These are phyloP conservation scores for Annulohypoxylon stygium DNA, from an alignment of 495 filamentous ascomycete species.

Conservation along the genomic window DNA sequence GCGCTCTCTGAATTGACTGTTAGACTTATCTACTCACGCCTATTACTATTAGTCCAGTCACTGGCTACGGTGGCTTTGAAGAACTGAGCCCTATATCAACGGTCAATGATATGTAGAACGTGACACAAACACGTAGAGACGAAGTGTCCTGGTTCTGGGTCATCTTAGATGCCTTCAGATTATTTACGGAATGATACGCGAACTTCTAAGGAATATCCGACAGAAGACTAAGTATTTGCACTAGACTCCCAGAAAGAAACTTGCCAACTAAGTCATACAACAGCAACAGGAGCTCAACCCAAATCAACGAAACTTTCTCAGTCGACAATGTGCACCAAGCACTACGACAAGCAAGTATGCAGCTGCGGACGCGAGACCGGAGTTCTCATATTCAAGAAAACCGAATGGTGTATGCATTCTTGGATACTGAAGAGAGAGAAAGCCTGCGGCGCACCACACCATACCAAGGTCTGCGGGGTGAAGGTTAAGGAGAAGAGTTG, in stretches of 20 bases:
- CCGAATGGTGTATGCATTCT: background rate
- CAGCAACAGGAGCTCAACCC: background rate
- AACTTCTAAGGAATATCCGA: too few relatives aligned
- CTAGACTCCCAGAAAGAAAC: background rate
- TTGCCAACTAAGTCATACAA: background rate
- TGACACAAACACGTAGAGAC: background rate
- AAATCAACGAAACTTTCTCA: too few relatives aligned
- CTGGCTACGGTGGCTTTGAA: background rate
- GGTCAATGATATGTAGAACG: background rate
- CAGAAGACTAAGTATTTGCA: background rate
- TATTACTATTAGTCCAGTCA: background rate
- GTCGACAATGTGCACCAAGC: background rate
- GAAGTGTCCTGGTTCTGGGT: background rate
- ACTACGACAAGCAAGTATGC: conserved; percentile 1
- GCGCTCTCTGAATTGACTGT: background rate
- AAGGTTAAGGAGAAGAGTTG: background rate
- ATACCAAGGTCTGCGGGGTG: background rate
- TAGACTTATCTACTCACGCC: background rate
- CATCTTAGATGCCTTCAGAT: background rate
- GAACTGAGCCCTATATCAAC: background rate
- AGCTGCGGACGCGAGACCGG: background rate
- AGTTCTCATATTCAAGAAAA: background rate
- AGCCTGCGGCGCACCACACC: background rate
- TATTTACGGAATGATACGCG: background rate
- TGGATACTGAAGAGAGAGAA: background rate